Conservation (phyloP, 208 protist species). For the Leptomonas seymouri region DNA sequence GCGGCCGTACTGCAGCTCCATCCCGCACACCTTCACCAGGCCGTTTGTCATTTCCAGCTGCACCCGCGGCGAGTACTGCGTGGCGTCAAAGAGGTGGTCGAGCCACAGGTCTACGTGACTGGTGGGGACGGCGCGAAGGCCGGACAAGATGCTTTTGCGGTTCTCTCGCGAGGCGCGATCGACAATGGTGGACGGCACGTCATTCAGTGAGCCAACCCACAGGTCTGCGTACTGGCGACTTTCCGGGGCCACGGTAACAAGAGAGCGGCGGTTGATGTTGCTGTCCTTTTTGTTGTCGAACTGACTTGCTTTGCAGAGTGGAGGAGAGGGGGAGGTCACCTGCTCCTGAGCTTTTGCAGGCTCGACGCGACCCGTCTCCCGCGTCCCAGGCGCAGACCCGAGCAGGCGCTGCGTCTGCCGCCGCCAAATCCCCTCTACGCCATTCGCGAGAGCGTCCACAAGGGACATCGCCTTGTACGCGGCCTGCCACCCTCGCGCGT, state of each 20-base stretch:
- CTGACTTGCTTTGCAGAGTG: neutral
- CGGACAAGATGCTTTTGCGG: conserved; percentile 49
- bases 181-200: conserved; percentile 54
- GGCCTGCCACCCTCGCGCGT: conserved; percentile 59
- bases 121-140: conserved; percentile 41
- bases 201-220: conserved; percentile 73
- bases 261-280: conserved; percentile 1
- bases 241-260: neutral
- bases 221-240: conserved; percentile 41
- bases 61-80: conserved; percentile 60
- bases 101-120: conserved; percentile 77
- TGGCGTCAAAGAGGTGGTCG: conserved; percentile 82
- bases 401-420: conserved; percentile 40
- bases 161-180: conserved; percentile 35
- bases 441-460: conserved; percentile 79
- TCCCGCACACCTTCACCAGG: conserved; percentile 67
- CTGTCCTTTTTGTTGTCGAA: neutral
- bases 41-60: conserved; percentile 81
- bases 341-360: neutral
- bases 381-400: conserved; percentile 5
- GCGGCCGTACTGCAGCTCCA: conserved; percentile 66
- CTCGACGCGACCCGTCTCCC: conserved; percentile 12
- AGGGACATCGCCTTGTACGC: conserved; percentile 78
- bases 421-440: conserved; percentile 74
- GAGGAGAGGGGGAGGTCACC: neutral